Conservation (phyloP, 2,329 filamentous ascomycete genomes). For the Penicillium sp. region DNA sequence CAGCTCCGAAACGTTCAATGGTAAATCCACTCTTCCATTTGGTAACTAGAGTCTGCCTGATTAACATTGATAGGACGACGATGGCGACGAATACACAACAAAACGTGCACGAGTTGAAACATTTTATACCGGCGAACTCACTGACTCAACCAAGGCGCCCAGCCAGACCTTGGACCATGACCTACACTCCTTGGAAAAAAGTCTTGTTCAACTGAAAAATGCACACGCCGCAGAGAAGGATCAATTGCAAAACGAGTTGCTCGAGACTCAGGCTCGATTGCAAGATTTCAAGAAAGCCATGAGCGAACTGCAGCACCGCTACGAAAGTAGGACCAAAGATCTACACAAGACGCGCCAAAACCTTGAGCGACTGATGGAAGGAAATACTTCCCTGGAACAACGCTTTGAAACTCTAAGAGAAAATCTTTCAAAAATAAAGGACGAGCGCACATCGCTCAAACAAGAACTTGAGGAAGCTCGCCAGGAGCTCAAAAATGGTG, state of each 20-base stretch:
- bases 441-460: constrained; percentile 38
- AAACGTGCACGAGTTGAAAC: constrained; percentile 41
- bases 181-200: constrained; percentile 28
- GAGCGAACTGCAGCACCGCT: constrained; percentile 43
- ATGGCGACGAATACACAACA: constrained; percentile 24
- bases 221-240: constrained; percentile 32
- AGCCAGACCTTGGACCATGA: constrained; percentile 32
- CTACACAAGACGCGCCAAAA: constrained; percentile 39
- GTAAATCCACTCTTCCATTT: constrained; percentile 21
- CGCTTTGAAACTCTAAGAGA: constrained; percentile 36
- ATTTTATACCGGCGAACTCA: constrained; percentile 39
- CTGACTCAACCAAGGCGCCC: constrained; percentile 32
- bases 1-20: constrained; percentile 31
- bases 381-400: constrained; percentile 29
- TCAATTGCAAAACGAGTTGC: constrained; percentile 29
- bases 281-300: constrained; percentile 35
- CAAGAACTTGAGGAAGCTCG: constrained; percentile 42
- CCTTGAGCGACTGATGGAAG: constrained; percentile 32
- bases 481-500: constrained; percentile 39
- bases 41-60: constrained; percentile 11
- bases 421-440: constrained; percentile 41
- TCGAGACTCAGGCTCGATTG: constrained; percentile 26
- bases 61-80: constrained; percentile 30
- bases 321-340: constrained; percentile 41
- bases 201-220: constrained; percentile 31